Base-by-base conservation (phyloP, 1,139 yeast species). In the Diutina sp. region DNA sequence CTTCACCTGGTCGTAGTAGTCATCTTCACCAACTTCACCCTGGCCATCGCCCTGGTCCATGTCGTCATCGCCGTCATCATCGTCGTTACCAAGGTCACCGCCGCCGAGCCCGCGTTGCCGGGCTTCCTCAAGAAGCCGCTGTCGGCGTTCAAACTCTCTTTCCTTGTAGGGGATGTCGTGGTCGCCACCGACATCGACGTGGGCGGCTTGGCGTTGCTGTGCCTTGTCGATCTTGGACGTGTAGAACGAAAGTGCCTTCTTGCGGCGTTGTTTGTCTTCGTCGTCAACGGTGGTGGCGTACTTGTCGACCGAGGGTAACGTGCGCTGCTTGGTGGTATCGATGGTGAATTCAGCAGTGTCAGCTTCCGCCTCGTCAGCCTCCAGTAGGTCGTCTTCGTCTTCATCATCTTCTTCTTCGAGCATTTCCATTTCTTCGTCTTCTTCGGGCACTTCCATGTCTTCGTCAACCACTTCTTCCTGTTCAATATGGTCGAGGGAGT, bases 171-270 rank as follows among this genome's bases (percentile, higher is more conserved):
- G 98, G 58, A 93, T 73, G 70, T 93, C 99, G 61, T 80, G 79
- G 67, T 93, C 99, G 62, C 98, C 99, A 52, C 87, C 79, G 62
- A 72, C 82, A 60, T 83, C 86, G 56, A 60, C 60, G 47, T 69
- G 72, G 50, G 59, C 60, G 60, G 78, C 79, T 67, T 82, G 83
- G 61, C 80, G 78, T n/a, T 38, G 41, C 50, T 80, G 83, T 56
- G 88, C 87, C 70, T 88, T 91, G 69, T 90, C 97, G 69, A 93
- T 91, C 72, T 91, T 93, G 59, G 98, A 88, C 1, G 99, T 93
- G 77, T 93, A 93, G 83, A 93, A 95, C 63, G 98, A 84, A 64
- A 93, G 81, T 0, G 96, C 82, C 69, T 83, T 85, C 74, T 87
- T 89, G 65, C 96, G 85, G 51, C 84, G 82, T 58, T 79, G 80